A percentile compares a stretch with the other conserved stretches of the same genome.
Conservation (phyloP, 2,329 filamentous ascomycete species). For the Aspergillus arachidicola region DNA sequence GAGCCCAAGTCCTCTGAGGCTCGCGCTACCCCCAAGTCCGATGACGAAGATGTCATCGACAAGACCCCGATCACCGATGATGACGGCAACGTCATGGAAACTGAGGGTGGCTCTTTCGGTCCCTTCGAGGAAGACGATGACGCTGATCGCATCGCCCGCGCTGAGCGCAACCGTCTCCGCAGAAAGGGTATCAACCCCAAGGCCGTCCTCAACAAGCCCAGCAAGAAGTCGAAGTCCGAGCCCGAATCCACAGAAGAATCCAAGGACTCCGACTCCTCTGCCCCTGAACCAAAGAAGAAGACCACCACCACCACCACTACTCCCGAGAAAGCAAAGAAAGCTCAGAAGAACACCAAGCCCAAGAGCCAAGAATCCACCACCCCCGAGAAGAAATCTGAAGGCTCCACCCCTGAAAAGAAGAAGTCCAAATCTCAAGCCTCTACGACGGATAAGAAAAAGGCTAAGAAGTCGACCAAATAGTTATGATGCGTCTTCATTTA, state of each 20-base stretch:
- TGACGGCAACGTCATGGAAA: conserved; percentile 31
- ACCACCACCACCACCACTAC: conserved; percentile 8
- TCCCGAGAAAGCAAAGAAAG: conserved; percentile 24
- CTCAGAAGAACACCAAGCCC: conserved; percentile 18
- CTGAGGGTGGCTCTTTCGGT: conserved; percentile 62
- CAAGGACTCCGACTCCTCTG: conserved; percentile 25
- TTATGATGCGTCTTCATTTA: conserved; percentile 12
- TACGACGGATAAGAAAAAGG: conserved; percentile 17
- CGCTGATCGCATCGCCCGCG: conserved; percentile 69
- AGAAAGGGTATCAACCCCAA: conserved; percentile 74
- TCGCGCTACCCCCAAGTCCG: conserved; percentile 26
- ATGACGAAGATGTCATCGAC: conserved; percentile 60
- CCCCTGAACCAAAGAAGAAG: conserved; percentile 19
- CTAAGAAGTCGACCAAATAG: conserved; percentile 30
- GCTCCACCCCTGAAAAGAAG: conserved; percentile 1
- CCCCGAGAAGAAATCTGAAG: conserved; percentile 16
- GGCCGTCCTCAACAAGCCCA: conserved; percentile 50
- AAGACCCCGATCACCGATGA: conserved; percentile 66
- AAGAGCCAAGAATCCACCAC: neutral
- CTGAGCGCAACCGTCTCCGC: conserved; percentile 72
- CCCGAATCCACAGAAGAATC: conserved; percentile 11
- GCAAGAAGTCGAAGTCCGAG: conserved; percentile 34
- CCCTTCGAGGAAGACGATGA: conserved; percentile 77
- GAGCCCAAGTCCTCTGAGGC: conserved; percentile 22
- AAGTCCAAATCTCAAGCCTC: conserved; percentile 2